Base-by-base conservation (phyloP, 2,329 filamentous ascomycete species). In the Westerdykella ornata region DNA sequence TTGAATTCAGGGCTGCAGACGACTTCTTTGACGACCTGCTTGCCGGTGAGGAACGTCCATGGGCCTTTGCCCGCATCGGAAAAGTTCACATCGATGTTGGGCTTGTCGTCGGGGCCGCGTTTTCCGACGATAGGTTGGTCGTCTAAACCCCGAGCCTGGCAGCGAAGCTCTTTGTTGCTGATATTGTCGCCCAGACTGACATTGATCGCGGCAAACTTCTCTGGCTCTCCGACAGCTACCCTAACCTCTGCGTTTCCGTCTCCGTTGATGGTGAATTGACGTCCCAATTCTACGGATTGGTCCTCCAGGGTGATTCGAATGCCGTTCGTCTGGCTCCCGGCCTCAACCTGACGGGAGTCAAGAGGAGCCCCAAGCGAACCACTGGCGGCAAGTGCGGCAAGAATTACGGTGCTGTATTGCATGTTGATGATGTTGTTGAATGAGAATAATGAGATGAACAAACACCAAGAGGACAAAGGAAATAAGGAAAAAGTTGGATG, bases 71-170 rank as follows among this genome's bases (percentile, higher is more conserved):
- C 49, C 19, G 34, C 51, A 33, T 53, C 51, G 15, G 35, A 39
- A 26, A 53, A 53, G 11, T 48, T 52, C 26, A 45, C 44, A 33
- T 52, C 51, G 6, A 46, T 35, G 33, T 50, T 52, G 2, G 28
- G 22, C 22, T 26, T 26, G 22, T 26, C 22, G 8, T 26, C 22
- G 12, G 8, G 22, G 16, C 45, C 47, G 20, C 51, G 51, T 33
- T 39, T 43, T 15, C 42, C 37, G 15, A 43, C 38, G 16, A 52
- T 44, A 7, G 49, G 41, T 11, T 45, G 31, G 4, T 38, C 37
- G n/a, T 38, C 31, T 3, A 38, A 30, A 33, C 48, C 51, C 11
- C 46, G 37, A 17, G 47, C 37, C 31, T 48, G 40, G 51, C 51
- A 53, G 30, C 51, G 48, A 35, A 48, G 32, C 8, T 42, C 43